A percentile compares a stretch with the other conserved stretches of the same genome.
Evolutionary conservation across 2,329 filamentous ascomycete species (phyloP).

Genomic region (Cryphonectria carpinicola): DNA sequence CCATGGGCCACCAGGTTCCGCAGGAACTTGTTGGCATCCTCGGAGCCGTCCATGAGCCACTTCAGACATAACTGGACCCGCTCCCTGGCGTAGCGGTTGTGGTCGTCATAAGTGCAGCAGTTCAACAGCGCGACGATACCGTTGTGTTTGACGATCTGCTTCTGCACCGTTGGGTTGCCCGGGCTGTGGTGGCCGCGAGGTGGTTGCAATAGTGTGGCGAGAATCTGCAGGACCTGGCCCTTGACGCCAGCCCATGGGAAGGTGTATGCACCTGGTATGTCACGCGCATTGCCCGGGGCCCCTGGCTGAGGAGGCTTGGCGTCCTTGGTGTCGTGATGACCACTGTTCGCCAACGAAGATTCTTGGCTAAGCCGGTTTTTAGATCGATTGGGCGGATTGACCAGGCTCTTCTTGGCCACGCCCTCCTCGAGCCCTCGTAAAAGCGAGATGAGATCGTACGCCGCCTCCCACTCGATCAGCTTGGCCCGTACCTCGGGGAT

Average conservation of each 20-base stretch:
- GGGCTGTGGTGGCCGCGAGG: conserved; percentile 64
- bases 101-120: conserved; percentile 87
- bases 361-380: conserved; percentile 34
- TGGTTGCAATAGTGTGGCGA: conserved; percentile 88
- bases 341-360: conserved; percentile 42
- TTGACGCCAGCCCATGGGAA: conserved; percentile 79
- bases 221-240: conserved; percentile 86
- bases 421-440: conserved; percentile 86
- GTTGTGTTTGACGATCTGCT: conserved; percentile 82
- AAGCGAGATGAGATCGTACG: conserved; percentile 85
- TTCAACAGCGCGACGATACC: conserved; percentile 87
- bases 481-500: conserved; percentile 81
- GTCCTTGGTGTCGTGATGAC: conserved; percentile 36
- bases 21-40: conserved; percentile 73
- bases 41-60: conserved; percentile 76
- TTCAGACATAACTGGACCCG: conserved; percentile 88
- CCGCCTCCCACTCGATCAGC: conserved; percentile 88
- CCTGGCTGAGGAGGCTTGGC: conserved; percentile 47
- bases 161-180: conserved; percentile 76
- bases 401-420: conserved; percentile 80
- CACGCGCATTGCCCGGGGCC: conserved; percentile 49
- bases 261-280: conserved; percentile 53
- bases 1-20: conserved; percentile 60
- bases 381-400: conserved; percentile 50
- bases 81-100: conserved; percentile 93